A percentile compares a stretch with the other conserved stretches of the same genome.
Conservation (phyloP, 495 filamentous ascomycete genomes). For the Bathelium albidoporum region DNA sequence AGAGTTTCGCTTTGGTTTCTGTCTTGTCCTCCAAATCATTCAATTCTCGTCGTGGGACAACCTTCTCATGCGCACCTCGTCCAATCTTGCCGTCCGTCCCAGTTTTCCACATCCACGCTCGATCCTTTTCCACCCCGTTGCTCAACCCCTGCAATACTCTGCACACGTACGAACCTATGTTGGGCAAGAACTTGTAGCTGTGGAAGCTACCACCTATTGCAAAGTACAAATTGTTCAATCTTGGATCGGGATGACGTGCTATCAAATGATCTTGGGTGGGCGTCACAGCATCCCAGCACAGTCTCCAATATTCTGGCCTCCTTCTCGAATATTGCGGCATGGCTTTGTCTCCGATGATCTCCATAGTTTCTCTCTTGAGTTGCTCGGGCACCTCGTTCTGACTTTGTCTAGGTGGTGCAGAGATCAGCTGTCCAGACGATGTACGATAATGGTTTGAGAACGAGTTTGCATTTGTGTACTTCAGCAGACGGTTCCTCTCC, state of each 20-base stretch:
- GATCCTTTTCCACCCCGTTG: conserved; percentile 28
- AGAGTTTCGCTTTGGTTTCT: neutral
- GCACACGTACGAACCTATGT: conserved; percentile 18
- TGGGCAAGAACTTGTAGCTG: conserved; percentile 28
- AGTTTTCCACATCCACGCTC: conserved; percentile 30
- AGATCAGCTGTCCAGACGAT: conserved; percentile 25
- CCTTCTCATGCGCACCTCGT: conserved; percentile 23
- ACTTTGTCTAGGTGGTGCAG: conserved; percentile 22
- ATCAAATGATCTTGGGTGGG: conserved; percentile 22
- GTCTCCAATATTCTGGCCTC: conserved; percentile 25
- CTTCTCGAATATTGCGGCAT: conserved; percentile 15
- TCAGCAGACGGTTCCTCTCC: conserved; percentile 25
- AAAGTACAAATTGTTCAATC: conserved; percentile 28
- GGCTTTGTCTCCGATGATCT: conserved; percentile 11
- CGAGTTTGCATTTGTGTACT: conserved; percentile 30
- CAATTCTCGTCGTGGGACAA: conserved; percentile 15
- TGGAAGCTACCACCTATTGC: conserved; percentile 26
- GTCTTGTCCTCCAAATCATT: conserved; percentile 12
- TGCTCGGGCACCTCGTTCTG: conserved; percentile 18
- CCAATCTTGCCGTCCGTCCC: conserved; percentile 5
- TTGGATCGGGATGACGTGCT: conserved; percentile 22
- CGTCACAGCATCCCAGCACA: conserved; percentile 27
- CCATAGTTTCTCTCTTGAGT: conserved; percentile 20
- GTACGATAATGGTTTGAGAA: conserved; percentile 29
- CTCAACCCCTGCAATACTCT: conserved; percentile 13